Conservation (phyloP, 2,329 filamentous ascomycete genomes). For the Microdochium paspali region DNA sequence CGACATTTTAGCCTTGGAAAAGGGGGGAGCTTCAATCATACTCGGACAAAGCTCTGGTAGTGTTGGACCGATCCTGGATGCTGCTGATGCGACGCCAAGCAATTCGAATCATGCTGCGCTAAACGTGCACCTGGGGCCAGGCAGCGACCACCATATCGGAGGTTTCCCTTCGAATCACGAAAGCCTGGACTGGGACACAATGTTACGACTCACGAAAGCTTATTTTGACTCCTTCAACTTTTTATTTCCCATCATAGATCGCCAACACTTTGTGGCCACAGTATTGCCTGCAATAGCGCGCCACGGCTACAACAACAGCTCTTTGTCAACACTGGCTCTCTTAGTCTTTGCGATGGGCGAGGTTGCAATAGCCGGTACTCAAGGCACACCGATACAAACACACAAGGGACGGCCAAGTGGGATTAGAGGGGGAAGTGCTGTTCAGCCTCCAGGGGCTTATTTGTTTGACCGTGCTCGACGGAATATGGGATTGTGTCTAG, state of each 20-base stretch:
- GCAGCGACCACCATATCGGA: conserved; percentile 5
- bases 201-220: conserved; percentile 38
- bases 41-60: conserved; percentile 13
- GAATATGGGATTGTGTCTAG: conserved; percentile 47
- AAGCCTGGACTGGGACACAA: conserved; percentile 30
- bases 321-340: conserved; percentile 40
- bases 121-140: conserved; percentile 5
- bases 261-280: conserved; percentile 40
- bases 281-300: conserved; percentile 34
- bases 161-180: conserved; percentile 16
- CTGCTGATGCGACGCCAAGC: neutral
- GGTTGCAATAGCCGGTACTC: conserved; percentile 40
- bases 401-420: conserved; percentile 38
- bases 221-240: conserved; percentile 54
- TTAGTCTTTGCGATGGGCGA: conserved; percentile 51
- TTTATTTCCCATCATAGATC: conserved; percentile 47
- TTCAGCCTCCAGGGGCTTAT: conserved; percentile 43
- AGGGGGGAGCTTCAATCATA: conserved; percentile 25
- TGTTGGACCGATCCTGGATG: conserved; percentile 2
- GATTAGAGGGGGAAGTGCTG: conserved; percentile 37
- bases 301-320: conserved; percentile 39
- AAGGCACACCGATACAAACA: conserved; percentile 32
- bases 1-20: conserved; percentile 20
- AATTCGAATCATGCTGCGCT: conserved; percentile 2
- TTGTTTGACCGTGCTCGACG: conserved; percentile 54